These are phyloP conservation scores for Agapanthus africanus DNA, from an alignment of 106 monocot genomes.

Conservation along the genomic window DNA sequence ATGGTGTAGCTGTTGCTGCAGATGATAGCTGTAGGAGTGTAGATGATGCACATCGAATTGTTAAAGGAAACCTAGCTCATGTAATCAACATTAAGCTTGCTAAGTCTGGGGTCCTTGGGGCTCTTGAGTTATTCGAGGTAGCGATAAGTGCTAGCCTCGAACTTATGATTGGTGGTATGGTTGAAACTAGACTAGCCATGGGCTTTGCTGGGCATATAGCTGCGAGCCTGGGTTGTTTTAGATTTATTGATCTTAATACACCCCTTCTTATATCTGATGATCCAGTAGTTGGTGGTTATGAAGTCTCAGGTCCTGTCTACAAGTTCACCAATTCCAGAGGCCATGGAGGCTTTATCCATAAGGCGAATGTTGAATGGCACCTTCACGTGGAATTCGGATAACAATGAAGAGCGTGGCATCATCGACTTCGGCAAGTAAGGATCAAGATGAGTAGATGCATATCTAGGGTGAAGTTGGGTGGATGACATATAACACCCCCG, in stretches of 20 bases:
- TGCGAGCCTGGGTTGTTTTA: slow-evolving; percentile 87
- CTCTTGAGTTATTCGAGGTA: slow-evolving; percentile 66
- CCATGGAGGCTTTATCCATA: slow-evolving; percentile 85
- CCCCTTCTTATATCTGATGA: no score
- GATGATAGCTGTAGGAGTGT: slow-evolving; percentile 95
- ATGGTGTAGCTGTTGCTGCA: slow-evolving; percentile 71
- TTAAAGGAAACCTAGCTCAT: slow-evolving; percentile 74
- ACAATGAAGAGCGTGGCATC: no score
- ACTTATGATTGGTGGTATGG: slow-evolving; percentile 98
- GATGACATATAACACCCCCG: no score
- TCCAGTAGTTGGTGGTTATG: no score
- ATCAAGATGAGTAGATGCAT: no score
- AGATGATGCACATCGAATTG: slow-evolving; percentile 70
- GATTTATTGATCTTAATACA: no score
- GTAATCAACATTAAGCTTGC: slow-evolving; percentile 93
- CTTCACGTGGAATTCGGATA: no score
- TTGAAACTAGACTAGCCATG: slow-evolving; percentile 92
- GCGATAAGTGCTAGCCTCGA: slow-evolving; percentile 37
- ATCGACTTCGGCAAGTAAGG: no score
- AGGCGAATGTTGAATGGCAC: no score
- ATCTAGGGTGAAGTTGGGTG: no score
- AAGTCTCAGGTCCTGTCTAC: slow-evolving; percentile 73
- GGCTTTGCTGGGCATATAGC: slow-evolving; percentile 94
- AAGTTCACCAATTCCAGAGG: slow-evolving; percentile 77
- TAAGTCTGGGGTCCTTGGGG: slow-evolving; percentile 72